These are phyloP conservation scores for Populus tremula DNA, from an alignment of 345 rosid species.

Conservation along the genomic window DNA sequence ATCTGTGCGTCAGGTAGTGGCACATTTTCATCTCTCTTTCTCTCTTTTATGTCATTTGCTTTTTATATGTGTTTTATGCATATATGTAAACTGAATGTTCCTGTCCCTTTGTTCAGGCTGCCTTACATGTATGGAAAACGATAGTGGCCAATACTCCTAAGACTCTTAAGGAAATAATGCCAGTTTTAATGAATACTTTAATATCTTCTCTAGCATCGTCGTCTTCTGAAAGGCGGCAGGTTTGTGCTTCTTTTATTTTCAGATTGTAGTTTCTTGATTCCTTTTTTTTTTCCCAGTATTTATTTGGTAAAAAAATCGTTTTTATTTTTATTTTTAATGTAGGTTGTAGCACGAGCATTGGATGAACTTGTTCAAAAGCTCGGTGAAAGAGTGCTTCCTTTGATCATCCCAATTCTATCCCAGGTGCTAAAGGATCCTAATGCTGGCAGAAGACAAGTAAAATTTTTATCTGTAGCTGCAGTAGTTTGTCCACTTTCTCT, in stretches of 20 bases:
- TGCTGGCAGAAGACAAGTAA: no score
- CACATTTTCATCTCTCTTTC: not conserved
- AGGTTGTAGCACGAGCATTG: no score
- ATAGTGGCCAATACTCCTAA: conserved; percentile 98
- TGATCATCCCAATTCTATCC: no score
- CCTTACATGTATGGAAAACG: conserved; percentile 97
- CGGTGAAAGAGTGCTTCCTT: no score
- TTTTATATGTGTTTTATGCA: not conserved
- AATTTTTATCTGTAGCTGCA: no score
- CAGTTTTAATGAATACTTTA: conserved; percentile 87
- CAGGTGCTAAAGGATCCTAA: no score
- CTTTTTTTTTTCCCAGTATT: no score
- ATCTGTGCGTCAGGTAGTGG: conserved; percentile 91
- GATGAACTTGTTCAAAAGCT: no score
- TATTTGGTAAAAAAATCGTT: no score
- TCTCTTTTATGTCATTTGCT: not conserved
- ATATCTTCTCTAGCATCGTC: conserved; percentile 86
- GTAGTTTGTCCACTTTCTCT: no score
- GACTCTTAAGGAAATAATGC: conserved; percentile 96
- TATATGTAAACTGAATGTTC: not conserved
- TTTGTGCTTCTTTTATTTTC: conserved; percentile 17
- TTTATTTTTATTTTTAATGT: no score
- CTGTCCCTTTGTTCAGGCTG: conserved; percentile 54
- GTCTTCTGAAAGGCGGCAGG: conserved; percentile 98
- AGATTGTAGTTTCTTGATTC: not conserved